Base-by-base conservation (phyloP, 805 yeast species). In the Priceomyces haplophilus region DNA sequence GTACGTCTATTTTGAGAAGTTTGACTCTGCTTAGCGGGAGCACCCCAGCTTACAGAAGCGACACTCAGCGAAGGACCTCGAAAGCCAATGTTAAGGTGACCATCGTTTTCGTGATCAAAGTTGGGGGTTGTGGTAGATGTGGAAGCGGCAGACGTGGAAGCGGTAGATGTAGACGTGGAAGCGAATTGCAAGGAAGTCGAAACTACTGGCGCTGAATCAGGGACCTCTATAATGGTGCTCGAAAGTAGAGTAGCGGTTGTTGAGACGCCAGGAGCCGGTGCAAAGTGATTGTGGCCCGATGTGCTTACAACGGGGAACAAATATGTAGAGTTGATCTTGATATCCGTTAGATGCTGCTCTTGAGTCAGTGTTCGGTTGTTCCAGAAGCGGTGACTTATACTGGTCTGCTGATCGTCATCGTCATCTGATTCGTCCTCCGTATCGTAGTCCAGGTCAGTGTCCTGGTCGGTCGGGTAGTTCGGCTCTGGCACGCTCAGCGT, bases 81-180 rank as follows among this genome's bases (percentile, higher is more conserved):
- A 12, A 15, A 15, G 18, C 43, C 42, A 30, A 43, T 31, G 12
- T n/a, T 27, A 7, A 35, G 19, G 20, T 23, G 29, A 16, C 40
- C 37, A n/a, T 24, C 42, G 15, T 27, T 20, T 7, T 33, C 36
- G 17, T 21, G 27, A 23, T 37, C 17, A 16, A 32, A 24, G n/a
- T 29, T 21, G 7, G 19, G 35, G 7, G 19, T 12, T 11, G 23
- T 13, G 16, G n/a, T 34, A 34, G 13, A 34, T 34, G 25, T 18
- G 25, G 21, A 34, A 8, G 24, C 21, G n/a, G 12, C 21, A 16
- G 25, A 27, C n/a, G 18, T 20, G 18, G 25, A 27, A 27, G 15
- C 6, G 31, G n/a, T 27, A 27, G 31, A 27, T 27, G 31, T 21
- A 21, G 24, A 7, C 24, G 24, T 7, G 24, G n/a, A n/a, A n/a